Conservation (phyloP, 1,139 yeast species). For the Hansenula sp. region DNA sequence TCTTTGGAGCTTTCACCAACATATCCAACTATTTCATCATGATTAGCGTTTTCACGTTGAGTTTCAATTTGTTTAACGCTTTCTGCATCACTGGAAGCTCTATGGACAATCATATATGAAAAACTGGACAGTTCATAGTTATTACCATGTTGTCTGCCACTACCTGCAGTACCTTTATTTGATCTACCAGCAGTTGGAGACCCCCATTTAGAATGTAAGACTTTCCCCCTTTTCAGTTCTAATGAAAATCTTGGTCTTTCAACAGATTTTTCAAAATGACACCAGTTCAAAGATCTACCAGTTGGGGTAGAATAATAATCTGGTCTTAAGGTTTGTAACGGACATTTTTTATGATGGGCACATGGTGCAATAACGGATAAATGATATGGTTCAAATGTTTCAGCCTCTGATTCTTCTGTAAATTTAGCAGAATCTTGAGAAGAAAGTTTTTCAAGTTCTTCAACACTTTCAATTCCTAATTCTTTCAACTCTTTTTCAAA, state of each 20-base stretch:
- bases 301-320: conserved; percentile 57
- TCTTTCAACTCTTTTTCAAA: conserved; percentile 43
- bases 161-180: conserved; percentile 47
- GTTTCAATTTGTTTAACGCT: conserved; percentile 26
- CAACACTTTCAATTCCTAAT: conserved; percentile 36
- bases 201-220: conserved; percentile 73
- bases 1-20: conserved; percentile 32
- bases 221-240: conserved; percentile 80
- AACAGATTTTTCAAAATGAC: conserved; percentile 71
- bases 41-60: conserved; percentile 15
- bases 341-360: conserved; percentile 83
- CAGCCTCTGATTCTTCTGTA: conserved; percentile 20
- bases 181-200: conserved; percentile 53
- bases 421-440: background rate
- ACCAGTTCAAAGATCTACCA: conserved; percentile 64
- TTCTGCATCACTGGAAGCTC: conserved; percentile 37
- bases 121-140: conserved; percentile 72
- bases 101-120: conserved; percentile 71
- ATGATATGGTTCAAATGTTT: conserved; percentile 38
- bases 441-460: conserved; percentile 20
- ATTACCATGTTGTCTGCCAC: conserved; percentile 73
- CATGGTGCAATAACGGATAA: conserved; percentile 82
- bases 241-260: conserved; percentile 73
- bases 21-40: conserved; percentile 7
- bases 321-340: conserved; percentile 76